phyloP scores from a whole-genome alignment of 305 asterid species.

The Fraxinus velutina region DNA sequence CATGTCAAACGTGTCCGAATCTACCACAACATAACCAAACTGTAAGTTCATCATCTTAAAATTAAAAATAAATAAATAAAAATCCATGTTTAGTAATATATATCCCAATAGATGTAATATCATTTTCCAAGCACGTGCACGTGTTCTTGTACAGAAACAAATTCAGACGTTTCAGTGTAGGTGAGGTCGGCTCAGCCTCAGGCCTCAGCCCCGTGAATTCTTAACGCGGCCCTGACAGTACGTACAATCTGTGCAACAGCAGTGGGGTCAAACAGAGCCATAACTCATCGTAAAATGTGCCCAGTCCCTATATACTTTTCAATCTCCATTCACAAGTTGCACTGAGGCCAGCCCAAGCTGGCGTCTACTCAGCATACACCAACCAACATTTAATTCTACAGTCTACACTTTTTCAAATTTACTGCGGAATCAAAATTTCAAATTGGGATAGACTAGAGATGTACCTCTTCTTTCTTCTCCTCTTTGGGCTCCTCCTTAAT shows the following conservation, averaged over 20 bases:
- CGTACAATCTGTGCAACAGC: slow-evolving; percentile 2
- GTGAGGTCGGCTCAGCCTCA: neutral
- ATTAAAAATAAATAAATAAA: neutral
- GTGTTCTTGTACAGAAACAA: neutral
- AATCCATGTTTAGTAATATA: neutral
- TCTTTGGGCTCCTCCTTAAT: slow-evolving; percentile 34
- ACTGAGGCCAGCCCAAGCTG: slow-evolving; percentile 7
- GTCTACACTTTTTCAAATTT: neutral
- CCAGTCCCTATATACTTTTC: slow-evolving; percentile 36
- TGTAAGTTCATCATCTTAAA: neutral
- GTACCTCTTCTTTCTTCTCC: slow-evolving; percentile 62
- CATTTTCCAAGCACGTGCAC: slow-evolving; percentile 4
- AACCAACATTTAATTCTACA: slow-evolving; percentile 7
- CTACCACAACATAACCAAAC: neutral
- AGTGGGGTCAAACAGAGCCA: slow-evolving; percentile 25
- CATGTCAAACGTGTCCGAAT: neutral
- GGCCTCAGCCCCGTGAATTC: slow-evolving; percentile 3
- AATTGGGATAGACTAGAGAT: neutral
- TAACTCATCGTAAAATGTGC: slow-evolving; percentile 46
- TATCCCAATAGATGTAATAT: neutral
- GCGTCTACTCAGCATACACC: slow-evolving; percentile 15
- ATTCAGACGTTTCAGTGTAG: neutral
- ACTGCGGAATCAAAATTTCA: neutral
- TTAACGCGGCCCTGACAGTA: neutral
- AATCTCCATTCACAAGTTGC: slow-evolving; percentile 40